Percentiles rank a stretch among this genome's conserved stretches.
Evolutionary conservation across 257 asterid species (phyloP).

Genomic region (Coffea canephora): DNA sequence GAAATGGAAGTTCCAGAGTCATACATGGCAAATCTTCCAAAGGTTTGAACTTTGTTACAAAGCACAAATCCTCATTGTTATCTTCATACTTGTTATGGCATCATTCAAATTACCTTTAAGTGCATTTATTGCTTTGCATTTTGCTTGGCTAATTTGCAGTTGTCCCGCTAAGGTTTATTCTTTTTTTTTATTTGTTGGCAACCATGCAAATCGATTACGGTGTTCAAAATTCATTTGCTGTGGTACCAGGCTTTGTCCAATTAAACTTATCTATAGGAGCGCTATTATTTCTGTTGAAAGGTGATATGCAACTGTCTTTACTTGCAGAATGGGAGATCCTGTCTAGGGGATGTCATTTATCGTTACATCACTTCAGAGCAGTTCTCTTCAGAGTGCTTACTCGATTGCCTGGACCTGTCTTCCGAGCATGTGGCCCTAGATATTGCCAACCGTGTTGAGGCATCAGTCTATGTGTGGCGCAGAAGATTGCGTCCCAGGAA

Average conservation of each 20-base stretch:
- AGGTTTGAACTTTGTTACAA: conserved; percentile 45
- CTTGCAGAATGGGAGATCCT: conserved; percentile 65
- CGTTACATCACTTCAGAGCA: conserved; percentile 76
- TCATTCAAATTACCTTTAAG: neutral
- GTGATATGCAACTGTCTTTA: neutral
- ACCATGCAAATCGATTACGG: neutral
- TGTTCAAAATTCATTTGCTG: neutral
- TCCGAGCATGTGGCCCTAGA: conserved; percentile 69
- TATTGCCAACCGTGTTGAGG: conserved; percentile 77
- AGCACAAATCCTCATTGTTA: neutral
- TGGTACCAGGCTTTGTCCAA: neutral
- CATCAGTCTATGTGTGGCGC: conserved; percentile 71
- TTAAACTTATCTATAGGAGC: neutral
- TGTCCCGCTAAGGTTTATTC: neutral
- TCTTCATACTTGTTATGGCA: neutral
- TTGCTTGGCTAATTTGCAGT: conserved; percentile 13
- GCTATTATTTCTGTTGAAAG: neutral
- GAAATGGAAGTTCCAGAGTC: conserved; percentile 97
- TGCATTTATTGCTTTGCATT: neutral
- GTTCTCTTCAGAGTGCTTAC: conserved; percentile 77
- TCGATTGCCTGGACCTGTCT: conserved; percentile 77
- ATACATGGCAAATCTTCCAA: conserved; percentile 80
- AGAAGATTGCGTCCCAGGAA: conserved; percentile 48
- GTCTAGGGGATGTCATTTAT: conserved; percentile 78
- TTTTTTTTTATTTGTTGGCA: neutral